Evolutionary conservation across 768 basidiomycete species (phyloP).

Genomic region (Calocera viscosa): DNA sequence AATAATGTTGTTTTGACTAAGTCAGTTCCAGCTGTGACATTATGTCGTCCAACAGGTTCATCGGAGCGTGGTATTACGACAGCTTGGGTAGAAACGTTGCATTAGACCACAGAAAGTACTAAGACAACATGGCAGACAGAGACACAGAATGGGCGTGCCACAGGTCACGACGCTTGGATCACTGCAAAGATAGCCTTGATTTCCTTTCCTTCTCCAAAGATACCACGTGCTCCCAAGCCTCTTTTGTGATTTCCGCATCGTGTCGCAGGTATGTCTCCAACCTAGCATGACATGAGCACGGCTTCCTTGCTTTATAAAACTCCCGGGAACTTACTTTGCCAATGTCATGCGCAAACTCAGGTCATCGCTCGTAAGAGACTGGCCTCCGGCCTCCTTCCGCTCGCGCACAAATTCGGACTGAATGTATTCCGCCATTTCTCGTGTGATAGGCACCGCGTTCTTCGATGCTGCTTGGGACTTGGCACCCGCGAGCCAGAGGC

Average conservation of each 20-base stretch:
- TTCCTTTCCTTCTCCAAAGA: conserved; percentile 41
- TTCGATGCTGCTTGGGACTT: background rate
- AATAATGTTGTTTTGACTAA: too few relatives aligned
- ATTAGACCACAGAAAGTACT: too few relatives aligned
- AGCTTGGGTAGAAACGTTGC: too few relatives aligned
- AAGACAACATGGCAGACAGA: background rate
- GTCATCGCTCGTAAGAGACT: conserved; percentile 41
- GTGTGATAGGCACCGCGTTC: background rate
- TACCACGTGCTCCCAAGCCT: conserved; percentile 54
- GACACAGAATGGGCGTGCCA: background rate
- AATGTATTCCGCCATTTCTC: conserved; percentile 40
- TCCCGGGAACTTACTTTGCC: conserved; percentile 57
- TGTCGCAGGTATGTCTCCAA: conserved; percentile 52
- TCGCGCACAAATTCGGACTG: conserved; percentile 58
- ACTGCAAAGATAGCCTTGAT: background rate
- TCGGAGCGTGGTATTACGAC: too few relatives aligned
- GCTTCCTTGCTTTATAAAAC: too few relatives aligned
- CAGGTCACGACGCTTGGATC: background rate
- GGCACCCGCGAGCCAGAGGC: background rate
- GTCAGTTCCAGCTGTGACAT: too few relatives aligned
- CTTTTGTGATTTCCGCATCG: conserved; percentile 40
- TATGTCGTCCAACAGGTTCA: too few relatives aligned
- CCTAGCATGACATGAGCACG: conserved; percentile 29
- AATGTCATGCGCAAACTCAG: conserved; percentile 55
- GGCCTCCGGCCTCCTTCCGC: conserved; percentile 27